These are phyloP conservation scores for Sporisorium scitamineum DNA, from an alignment of 1,284 basidiomycete species.

Conservation along the genomic window DNA sequence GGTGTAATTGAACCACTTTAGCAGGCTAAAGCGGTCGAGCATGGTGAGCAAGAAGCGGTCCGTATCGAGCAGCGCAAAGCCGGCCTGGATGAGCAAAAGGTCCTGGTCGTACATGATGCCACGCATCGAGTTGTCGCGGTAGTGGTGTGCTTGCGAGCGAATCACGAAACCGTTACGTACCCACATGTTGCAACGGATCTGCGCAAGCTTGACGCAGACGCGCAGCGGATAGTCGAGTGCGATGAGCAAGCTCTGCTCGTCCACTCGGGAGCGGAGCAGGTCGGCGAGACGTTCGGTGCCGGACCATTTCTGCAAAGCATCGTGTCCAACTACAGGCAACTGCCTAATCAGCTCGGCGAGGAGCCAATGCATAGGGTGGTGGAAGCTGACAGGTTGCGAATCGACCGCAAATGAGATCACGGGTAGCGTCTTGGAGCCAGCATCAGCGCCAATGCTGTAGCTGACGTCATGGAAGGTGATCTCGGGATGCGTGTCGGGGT, in stretches of 20 bases:
- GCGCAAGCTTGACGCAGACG: constrained; percentile 76
- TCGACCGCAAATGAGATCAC: constrained; percentile 73
- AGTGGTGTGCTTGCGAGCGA: constrained; percentile 94
- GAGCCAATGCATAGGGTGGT: constrained; percentile 92
- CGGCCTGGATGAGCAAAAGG: constrained; percentile 88
- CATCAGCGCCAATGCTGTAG: constrained; percentile 77
- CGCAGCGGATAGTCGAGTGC: constrained; percentile 65
- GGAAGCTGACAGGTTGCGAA: constrained; percentile 77
- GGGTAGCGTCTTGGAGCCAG: constrained; percentile 72
- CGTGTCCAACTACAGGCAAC: constrained; percentile 40
- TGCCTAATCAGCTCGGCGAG: constrained; percentile 87
- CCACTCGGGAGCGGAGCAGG: constrained; percentile 40
- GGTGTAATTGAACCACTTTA: constrained; percentile 79
- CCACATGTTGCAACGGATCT: constrained; percentile 95
- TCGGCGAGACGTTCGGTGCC: constrained; percentile 37
- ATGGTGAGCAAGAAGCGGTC: constrained; percentile 84
- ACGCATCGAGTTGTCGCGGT: constrained; percentile 93
- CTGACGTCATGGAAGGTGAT: constrained; percentile 69
- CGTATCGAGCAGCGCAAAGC: constrained; percentile 77
- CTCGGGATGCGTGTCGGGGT: constrained; percentile 77
- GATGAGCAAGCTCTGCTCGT: constrained; percentile 51
- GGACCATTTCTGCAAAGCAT: constrained; percentile 27
- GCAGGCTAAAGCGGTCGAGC: constrained; percentile 87
- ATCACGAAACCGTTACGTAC: constrained; percentile 97
- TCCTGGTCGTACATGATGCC: constrained; percentile 98